Evolutionary conservation across 345 rosid species (phyloP).

Genomic region (Sonneratia caseolaris): DNA sequence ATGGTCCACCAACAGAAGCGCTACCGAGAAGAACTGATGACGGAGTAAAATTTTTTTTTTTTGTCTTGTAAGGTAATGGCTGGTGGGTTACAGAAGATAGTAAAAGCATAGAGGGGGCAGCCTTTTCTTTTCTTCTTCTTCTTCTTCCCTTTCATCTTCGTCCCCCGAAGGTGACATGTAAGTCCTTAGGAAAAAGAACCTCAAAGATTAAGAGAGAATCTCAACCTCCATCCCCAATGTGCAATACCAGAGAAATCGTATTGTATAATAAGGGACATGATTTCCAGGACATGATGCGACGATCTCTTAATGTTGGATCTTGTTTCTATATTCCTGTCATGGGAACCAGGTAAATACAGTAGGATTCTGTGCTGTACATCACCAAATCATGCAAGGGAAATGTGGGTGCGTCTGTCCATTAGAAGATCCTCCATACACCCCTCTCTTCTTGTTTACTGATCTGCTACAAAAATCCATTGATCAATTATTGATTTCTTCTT

Average conservation of each 20-base stretch:
- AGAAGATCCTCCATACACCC: not conserved
- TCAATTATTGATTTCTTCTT: not conserved
- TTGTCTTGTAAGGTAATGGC: not conserved
- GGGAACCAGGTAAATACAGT: not conserved
- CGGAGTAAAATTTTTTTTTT: not conserved
- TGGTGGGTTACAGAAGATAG: not conserved
- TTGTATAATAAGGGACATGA: constrained; percentile 1
- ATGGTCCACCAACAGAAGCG: constrained; percentile 27
- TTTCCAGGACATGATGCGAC: constrained; percentile 14
- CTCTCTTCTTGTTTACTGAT: not conserved
- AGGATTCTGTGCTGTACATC: not conserved
- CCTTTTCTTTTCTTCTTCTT: not conserved
- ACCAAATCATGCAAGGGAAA: not conserved
- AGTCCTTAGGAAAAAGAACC: constrained; percentile 4
- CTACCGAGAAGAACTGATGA: constrained; percentile 40
- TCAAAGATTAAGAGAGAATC: constrained; percentile 3
- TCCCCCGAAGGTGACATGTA: constrained; percentile 8
- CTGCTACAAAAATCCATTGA: not conserved
- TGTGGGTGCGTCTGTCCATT: constrained; percentile 1
- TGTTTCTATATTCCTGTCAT: constrained; percentile 3
- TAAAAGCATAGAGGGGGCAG: not conserved
- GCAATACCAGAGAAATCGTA: constrained; percentile 9
- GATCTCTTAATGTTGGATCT: constrained; percentile 16
- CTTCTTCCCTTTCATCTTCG: not conserved
- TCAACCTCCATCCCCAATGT: constrained; percentile 39